Percentiles rank a stretch among this genome's conserved stretches.
Conservation (phyloP, 192 early-diverging fungal species). For the Coemansia sp. region DNA sequence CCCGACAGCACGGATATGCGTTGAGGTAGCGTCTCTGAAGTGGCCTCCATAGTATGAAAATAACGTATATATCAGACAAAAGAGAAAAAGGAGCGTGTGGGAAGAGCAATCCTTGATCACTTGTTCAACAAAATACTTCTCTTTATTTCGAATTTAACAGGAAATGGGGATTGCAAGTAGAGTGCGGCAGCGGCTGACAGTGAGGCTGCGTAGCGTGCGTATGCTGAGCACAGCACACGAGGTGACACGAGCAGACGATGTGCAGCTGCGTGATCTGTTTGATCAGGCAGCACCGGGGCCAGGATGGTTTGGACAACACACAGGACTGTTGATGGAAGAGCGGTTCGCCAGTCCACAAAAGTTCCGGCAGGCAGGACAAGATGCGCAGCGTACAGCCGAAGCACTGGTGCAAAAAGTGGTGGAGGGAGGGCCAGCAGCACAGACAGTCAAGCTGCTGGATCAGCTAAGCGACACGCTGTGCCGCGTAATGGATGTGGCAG, state of each 20-base stretch:
- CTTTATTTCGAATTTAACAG: no score
- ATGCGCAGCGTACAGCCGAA: slow-evolving; percentile 42
- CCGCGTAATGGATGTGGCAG: slow-evolving; percentile 85
- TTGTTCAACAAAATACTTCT: no score
- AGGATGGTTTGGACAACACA: slow-evolving; percentile 49
- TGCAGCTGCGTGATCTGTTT: slow-evolving; percentile 41
- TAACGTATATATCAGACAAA: no score
- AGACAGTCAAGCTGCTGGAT: slow-evolving; percentile 85
- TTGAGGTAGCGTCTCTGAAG: not conserved
- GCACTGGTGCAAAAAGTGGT: slow-evolving; percentile 31
- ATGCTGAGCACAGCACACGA: slow-evolving; percentile 13
- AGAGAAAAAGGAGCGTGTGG: no score
- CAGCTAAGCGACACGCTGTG: slow-evolving; percentile 85
- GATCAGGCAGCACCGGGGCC: slow-evolving; percentile 46
- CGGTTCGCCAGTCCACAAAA: slow-evolving; percentile 48
- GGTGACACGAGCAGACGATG: slow-evolving; percentile 29
- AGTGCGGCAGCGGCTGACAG: no score
- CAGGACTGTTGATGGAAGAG: slow-evolving; percentile 49
- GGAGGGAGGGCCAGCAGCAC: slow-evolving; percentile 16
- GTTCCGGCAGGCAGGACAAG: slow-evolving; percentile 34
- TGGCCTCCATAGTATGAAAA: no score
- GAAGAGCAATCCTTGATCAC: no score
- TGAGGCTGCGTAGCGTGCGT: no score
- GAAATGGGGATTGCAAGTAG: no score
- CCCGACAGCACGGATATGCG: slow-evolving; percentile 6